phyloP scores from a whole-genome alignment of 306 rosid species.

The Delonix regia region DNA sequence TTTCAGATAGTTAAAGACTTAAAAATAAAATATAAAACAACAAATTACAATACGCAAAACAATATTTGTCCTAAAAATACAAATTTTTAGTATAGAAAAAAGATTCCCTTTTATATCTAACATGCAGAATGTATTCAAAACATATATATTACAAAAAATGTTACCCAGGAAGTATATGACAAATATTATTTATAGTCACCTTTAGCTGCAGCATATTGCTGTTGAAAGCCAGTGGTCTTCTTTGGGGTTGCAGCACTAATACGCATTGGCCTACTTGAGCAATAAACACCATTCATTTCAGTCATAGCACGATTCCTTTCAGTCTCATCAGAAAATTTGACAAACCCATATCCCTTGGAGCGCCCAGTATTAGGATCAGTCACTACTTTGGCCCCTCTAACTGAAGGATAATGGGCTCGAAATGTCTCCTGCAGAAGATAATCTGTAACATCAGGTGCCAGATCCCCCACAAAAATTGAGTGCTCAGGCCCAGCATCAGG shows the following conservation, averaged over 20 bases:
- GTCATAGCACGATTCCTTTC: constrained; percentile 92
- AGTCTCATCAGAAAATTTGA: constrained; percentile 78
- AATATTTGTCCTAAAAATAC: not conserved
- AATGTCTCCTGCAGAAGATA: constrained; percentile 84
- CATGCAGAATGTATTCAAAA: not conserved
- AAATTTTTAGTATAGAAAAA: not conserved
- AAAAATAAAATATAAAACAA: not conserved
- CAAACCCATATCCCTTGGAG: constrained; percentile 91
- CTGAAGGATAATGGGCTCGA: constrained; percentile 71
- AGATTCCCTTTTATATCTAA: not conserved
- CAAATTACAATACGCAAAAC: not conserved
- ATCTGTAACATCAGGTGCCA: constrained; percentile 94
- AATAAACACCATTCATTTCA: constrained; percentile 89
- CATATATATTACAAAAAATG: not conserved
- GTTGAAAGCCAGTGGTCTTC: constrained; percentile 67
- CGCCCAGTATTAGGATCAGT: constrained; percentile 86
- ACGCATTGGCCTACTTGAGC: constrained; percentile 93
- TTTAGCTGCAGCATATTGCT: constrained; percentile 45
- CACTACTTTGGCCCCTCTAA: constrained; percentile 91
- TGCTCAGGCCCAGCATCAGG: constrained; percentile 88
- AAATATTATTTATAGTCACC: not conserved
- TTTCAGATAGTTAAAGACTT: not conserved
- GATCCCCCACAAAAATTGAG: constrained; percentile 88
- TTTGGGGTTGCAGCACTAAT: constrained; percentile 91
- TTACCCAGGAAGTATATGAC: not conserved